Base-by-base conservation (phyloP, 2,329 filamentous ascomycete species). In the Aspergillus tubingensis region DNA sequence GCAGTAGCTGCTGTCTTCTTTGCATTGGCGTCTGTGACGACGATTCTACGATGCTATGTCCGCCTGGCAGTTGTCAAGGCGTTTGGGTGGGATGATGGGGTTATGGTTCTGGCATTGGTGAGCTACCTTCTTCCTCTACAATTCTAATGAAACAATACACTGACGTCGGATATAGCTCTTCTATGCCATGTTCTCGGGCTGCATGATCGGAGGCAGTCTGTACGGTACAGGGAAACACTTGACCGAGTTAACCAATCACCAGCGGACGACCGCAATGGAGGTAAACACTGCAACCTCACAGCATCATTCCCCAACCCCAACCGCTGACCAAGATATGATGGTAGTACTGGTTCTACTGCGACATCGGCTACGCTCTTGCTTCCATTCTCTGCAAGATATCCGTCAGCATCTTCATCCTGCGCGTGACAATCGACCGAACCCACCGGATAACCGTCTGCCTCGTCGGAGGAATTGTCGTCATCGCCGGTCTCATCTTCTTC, bases 361-460 rank as follows among this genome's bases (percentile, higher is more conserved):
- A 83, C 54, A 64, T 82, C 15, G 76, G 80, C 56, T 84, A 84
- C 66, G 75, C 78, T 0, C 58, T 80, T 27, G 72, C 77, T 1
- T 81, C 76, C 4, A 74, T 77, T 39, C 68, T 79, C 3, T 72
- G 81, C 54, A 82, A 82, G 51, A 73, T 83, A 43, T 77, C 81
- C 3, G 79, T 84, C 47, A 79, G 74, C 3, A 73, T 82, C 15
- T 82, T 83, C 67, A 76, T 83, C 36, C 75, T 83, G 2, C 78
- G 81, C 27, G 73, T 84, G 11, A 77, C 80, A 1, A 68, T 78
- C 10, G 70, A 75, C 48, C 70, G 68, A 30, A 62, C 74, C n/a
- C 81, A 84, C 47, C 71, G 79, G 25, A 74, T 71, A 68, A 77
- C 78, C 57, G 78, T 84, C 51, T 75, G 76, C 30, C 59, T 71